Percentiles rank a stretch among this genome's conserved stretches.
Conservation (phyloP, 805 yeast genomes). For the Ogataea polymorpha region DNA sequence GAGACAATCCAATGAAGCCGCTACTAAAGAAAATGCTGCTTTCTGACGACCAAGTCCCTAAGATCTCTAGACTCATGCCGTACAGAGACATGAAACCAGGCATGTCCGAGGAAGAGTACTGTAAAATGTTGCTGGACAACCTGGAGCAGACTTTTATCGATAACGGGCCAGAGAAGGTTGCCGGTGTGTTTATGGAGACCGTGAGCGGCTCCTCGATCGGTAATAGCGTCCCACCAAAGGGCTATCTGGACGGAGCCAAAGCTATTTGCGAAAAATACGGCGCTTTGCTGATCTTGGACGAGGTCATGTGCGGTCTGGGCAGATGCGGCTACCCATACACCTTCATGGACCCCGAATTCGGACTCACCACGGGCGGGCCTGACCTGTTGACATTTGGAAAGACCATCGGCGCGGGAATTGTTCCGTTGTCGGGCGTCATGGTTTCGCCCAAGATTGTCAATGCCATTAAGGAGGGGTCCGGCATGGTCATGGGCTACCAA, state of each 20-base stretch:
- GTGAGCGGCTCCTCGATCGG: constrained; percentile 47
- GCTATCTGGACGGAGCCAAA: constrained; percentile 44
- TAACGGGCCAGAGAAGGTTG: constrained; percentile 41
- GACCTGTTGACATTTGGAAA: constrained; percentile 48
- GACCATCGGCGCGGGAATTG: constrained; percentile 48
- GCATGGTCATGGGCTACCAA: constrained; percentile 42
- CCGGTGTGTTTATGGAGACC: constrained; percentile 43
- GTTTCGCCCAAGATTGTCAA: constrained; percentile 38
- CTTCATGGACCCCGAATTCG: constrained; percentile 23
- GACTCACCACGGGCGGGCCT: constrained; percentile 33
- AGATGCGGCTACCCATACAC: constrained; percentile 48
- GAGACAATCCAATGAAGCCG: constrained; percentile 33
- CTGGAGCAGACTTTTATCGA: constrained; percentile 39
- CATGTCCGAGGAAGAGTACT: constrained; percentile 39
- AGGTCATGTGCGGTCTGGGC: constrained; percentile 57
- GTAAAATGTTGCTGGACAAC: constrained; percentile 35
- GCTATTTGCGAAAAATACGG: constrained; percentile 50
- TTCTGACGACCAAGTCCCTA: constrained; percentile 24
- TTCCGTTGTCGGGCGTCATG: constrained; percentile 45
- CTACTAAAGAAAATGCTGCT: constrained; percentile 29
- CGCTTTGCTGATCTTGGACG: constrained; percentile 46
- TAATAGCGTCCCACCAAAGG: constrained; percentile 41
- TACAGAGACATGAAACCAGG: constrained; percentile 32
- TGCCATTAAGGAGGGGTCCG: constrained; percentile 39
- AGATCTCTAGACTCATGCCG: constrained; percentile 32